Base-by-base conservation (phyloP, 1,284 basidiomycete genomes). In the Puccinia polysora region DNA sequence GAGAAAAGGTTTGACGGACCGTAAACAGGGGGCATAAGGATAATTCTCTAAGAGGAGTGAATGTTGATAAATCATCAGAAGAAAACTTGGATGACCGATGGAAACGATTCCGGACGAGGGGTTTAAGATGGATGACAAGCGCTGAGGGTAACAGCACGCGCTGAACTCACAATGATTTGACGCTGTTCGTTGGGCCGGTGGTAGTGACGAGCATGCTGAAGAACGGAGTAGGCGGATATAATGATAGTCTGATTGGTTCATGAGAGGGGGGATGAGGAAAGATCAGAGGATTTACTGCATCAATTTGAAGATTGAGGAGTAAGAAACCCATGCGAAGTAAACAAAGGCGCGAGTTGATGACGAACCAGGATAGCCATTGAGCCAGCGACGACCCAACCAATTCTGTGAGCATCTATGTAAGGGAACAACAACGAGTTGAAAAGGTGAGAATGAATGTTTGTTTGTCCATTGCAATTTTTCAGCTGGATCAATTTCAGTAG, bases 21-120 rank as follows among this genome's bases (percentile, higher is more conserved):
- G 38, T 70, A 70, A 8, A 70, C 67, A 40, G 67, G 67, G 14
- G 67, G 67, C 67, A 70, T 70, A 12, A 70, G 34, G 14, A 70
- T 45, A 32, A 70, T 70, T 2, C 67, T 55, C 67, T 70, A 8
- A 43, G 34, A 30, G 10, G 23, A 36, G 15, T 20, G 18, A 6
- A 20, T 14, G 18, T 50, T 34, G 30, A 34, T 52, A 28, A 56
- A n/a, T n/a, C n/a, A n/a, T n/a, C n/a, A n/a, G n/a, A 12, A 52
- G 50, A 14, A 15, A 23, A 25, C 25, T 23, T 15, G 25, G 50
- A 12, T 52, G 50, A 52, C 25, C 8, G 23, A 14, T 52, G 10
- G 50, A 62, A 62, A 20, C 56, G 20, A 38, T 59, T n/a, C n/a
- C 3, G 52, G 7, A 4, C 3, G 52, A 30, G 25, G 23, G 32